These are phyloP conservation scores for Aspergillus tamarii DNA, from an alignment of 2,329 filamentous ascomycete genomes.

Conservation along the genomic window DNA sequence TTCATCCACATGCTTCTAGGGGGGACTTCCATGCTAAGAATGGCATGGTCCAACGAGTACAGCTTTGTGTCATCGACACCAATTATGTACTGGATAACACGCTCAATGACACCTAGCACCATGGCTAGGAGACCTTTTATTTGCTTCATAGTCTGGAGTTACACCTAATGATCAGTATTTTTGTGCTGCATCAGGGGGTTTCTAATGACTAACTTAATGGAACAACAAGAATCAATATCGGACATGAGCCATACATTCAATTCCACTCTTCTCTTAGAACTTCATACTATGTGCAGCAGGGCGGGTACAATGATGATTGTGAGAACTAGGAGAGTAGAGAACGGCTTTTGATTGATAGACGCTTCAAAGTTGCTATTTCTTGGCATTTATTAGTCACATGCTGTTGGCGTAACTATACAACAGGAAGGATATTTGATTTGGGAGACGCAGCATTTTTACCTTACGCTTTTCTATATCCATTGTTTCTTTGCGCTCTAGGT, in stretches of 20 bases:
- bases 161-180: not conserved
- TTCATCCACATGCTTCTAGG: conserved; percentile 65
- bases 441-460: not conserved
- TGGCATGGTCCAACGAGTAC: conserved; percentile 51
- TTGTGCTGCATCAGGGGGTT: not conserved
- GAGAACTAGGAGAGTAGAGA: no score
- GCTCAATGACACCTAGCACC: not conserved
- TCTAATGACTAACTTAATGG: not conserved
- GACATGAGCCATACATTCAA: not conserved
- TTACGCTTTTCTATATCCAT: not conserved
- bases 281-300: not conserved
- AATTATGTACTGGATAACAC: not conserved
- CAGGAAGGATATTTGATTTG: not conserved
- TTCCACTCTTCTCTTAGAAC: not conserved
- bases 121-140: not conserved
- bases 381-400: not conserved
- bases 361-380: not conserved
- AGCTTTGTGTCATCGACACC: not conserved
- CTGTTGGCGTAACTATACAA: not conserved
- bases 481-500: not conserved
- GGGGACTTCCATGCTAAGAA: conserved; percentile 55
- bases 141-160: conserved; percentile 3
- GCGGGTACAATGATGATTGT: no score
- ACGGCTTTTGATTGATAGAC: no score
- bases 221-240: not conserved